Percentiles rank a stretch among this genome's conserved stretches.
phyloP scores from a whole-genome alignment of 768 basidiomycete genomes.

The Pleurotus cornucopiae region DNA sequence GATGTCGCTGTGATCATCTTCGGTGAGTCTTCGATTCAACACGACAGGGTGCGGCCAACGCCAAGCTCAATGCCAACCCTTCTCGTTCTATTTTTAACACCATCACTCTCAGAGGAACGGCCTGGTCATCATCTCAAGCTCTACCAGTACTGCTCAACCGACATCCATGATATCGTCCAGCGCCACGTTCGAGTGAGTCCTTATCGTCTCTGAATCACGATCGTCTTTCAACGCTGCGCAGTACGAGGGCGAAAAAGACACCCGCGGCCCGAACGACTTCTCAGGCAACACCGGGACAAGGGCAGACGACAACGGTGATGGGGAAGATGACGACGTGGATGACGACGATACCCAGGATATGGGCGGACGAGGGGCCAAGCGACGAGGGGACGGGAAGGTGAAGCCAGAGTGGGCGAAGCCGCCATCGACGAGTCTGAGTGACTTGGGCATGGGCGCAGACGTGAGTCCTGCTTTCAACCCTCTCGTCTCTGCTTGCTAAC shows the following conservation, averaged over 20 bases:
- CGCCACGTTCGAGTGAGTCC: conserved; percentile 50
- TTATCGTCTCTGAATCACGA: conserved; percentile 8
- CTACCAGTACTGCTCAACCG: conserved; percentile 75
- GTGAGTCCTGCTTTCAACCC: not conserved
- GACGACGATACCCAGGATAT: conserved; percentile 34
- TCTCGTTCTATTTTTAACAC: conserved; percentile 39
- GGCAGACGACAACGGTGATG: conserved; percentile 31
- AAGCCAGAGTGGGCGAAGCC: conserved; percentile 21
- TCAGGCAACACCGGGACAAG: conserved; percentile 26
- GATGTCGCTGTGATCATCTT: conserved; percentile 89
- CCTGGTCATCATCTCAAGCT: conserved; percentile 78
- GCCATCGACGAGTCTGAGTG: not conserved
- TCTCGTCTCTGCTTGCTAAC: conserved; percentile 19
- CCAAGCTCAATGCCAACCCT: conserved; percentile 15
- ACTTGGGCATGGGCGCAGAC: conserved; percentile 6
- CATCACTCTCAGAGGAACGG: conserved; percentile 54
- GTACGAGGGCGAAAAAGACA: conserved; percentile 50
- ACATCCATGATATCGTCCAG: conserved; percentile 66
- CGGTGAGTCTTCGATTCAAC: conserved; percentile 25
- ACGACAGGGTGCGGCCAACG: not conserved
- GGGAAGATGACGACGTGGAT: conserved; percentile 36
- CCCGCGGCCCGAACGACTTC: conserved; percentile 42
- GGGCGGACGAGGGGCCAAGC: conserved; percentile 18
- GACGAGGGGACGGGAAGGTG: conserved; percentile 28
- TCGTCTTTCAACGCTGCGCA: conserved; percentile 14